Evolutionary conservation across 73 alveolate genomes (phyloP), one percentile per base, ranked within the genome.

Genomic region (Paramecium pentaurelia): DNA sequence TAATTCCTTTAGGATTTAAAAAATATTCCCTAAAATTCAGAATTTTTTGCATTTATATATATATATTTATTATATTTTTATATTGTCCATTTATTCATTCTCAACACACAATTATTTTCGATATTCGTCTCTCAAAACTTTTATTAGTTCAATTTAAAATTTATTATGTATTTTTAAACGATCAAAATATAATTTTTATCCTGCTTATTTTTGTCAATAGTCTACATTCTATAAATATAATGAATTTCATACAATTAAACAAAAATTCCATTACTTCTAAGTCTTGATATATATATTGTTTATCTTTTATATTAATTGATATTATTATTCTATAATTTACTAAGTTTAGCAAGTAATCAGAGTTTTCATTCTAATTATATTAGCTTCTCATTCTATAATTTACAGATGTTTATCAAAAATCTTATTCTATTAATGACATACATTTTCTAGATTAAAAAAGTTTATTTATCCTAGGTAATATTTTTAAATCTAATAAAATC

Each of bases 1-100:
- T 49, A 9, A 80, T 45, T 40, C 91, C 91, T 36, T 80, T 80
- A 6, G 91, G 91, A 49, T 80, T 80, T 16, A 80, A 47, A 36
- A 80, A 80, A 12, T 42, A 80, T 47, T 80, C 71, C 34, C 91
- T 80, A 42, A 44, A 80, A 80, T 80, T 80, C 10, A 49, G 44
- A 16, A 80, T 6, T 45, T 80, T 42, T 27, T 64, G 47, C 75
- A 80, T 45, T 28, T 25, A 25, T 18, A 60, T 49, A 14, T 8
- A 40, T 45, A 28, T 4, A 25, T 49, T 45, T 45, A 14, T 51
- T 51, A 51, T 51, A 51, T n/a, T 51, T 49, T 51, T 54, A 18
- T 54, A 54, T n/a, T 54, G 16, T 10, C 16, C 0, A 40, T 8
- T 40, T 40, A 40, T 40, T 7, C 12, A 7, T 40, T 16, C 10